These are phyloP conservation scores for Eustoma russellianum DNA, from an alignment of 257 asterid species.

Conservation along the genomic window DNA sequence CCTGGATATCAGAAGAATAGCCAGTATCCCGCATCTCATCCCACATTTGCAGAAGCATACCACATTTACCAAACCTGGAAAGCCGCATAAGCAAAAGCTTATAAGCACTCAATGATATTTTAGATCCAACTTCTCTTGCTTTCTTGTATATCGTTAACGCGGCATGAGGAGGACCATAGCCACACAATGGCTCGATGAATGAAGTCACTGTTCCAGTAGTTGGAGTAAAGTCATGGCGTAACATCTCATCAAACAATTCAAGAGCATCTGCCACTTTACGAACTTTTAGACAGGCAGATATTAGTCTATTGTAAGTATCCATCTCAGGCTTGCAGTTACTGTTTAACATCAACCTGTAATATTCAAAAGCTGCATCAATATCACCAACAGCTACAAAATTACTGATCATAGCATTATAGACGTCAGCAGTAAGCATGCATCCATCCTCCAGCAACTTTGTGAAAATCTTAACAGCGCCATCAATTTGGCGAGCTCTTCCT, in stretches of 20 bases:
- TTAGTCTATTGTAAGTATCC: constrained; percentile 56
- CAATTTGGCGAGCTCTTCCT: constrained; percentile 70
- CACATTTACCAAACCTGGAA: constrained; percentile 83
- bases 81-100: constrained; percentile 70
- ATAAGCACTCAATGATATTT: constrained; percentile 52
- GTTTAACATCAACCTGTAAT: constrained; percentile 42
- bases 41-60: constrained; percentile 65
- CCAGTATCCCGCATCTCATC: constrained; percentile 77
- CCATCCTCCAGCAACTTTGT: constrained; percentile 43
- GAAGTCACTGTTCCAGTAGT: constrained; percentile 54
- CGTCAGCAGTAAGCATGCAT: constrained; percentile 27
- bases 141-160: constrained; percentile 71
- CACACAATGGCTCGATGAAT: constrained; percentile 57
- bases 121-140: constrained; percentile 67
- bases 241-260: constrained; percentile 80
- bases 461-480: constrained; percentile 52
- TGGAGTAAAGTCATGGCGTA: constrained; percentile 52
- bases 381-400: constrained; percentile 44
- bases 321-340: constrained; percentile 35
- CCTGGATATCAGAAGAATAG: constrained; percentile 61
- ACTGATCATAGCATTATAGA: constrained; percentile 69
- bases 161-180: constrained; percentile 95
- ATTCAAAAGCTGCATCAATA: constrained; percentile 47
- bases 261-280: constrained; percentile 79
- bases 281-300: constrained; percentile 41